phyloP scores from a whole-genome alignment of 1,284 basidiomycete genomes.

The Calocybe gambosa region DNA sequence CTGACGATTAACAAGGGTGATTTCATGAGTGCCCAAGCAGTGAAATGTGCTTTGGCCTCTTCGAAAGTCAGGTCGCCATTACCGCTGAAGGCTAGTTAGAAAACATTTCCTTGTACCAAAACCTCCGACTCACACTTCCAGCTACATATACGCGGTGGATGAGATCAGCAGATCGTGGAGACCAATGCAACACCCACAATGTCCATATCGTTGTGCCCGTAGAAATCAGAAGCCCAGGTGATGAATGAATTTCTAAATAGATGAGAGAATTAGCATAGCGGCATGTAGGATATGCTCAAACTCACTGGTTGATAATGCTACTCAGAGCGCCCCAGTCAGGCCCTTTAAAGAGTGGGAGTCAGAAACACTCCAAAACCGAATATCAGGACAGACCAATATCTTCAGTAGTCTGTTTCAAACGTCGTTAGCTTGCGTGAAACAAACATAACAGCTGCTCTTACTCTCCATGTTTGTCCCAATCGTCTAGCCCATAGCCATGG shows the following conservation, averaged over 20 bases:
- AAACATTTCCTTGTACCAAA: background rate
- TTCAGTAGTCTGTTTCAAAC: conserved; percentile 38
- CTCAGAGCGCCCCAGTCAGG: conserved; percentile 27
- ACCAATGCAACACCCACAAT: conserved; percentile 33
- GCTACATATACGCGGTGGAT: conserved; percentile 24
- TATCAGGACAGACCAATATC: conserved; percentile 42
- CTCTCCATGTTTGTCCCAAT: conserved; percentile 56
- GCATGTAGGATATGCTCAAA: background rate
- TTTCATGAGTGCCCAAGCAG: conserved; percentile 50
- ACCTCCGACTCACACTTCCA: conserved; percentile 39
- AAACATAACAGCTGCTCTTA: conserved; percentile 20
- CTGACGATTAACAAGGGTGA: conserved; percentile 42
- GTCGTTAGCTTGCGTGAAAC: background rate
- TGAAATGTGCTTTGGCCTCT: conserved; percentile 41
- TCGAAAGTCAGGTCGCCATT: conserved; percentile 54
- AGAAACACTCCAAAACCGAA: background rate
- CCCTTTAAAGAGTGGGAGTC: conserved; percentile 8
- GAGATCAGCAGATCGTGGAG: background rate
- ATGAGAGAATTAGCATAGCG: background rate
- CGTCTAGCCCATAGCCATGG: conserved; percentile 52
- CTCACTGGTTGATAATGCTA: conserved; percentile 28
- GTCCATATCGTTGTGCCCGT: conserved; percentile 56
- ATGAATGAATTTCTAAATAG: conserved; percentile 39
- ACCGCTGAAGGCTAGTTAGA: conserved; percentile 29
- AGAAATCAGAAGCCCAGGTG: conserved; percentile 50